Evolutionary conservation across 192 early-diverging fungal genomes (phyloP), one percentile per base, ranked within the genome.

Genomic region (Entophlyctis helioformis): DNA sequence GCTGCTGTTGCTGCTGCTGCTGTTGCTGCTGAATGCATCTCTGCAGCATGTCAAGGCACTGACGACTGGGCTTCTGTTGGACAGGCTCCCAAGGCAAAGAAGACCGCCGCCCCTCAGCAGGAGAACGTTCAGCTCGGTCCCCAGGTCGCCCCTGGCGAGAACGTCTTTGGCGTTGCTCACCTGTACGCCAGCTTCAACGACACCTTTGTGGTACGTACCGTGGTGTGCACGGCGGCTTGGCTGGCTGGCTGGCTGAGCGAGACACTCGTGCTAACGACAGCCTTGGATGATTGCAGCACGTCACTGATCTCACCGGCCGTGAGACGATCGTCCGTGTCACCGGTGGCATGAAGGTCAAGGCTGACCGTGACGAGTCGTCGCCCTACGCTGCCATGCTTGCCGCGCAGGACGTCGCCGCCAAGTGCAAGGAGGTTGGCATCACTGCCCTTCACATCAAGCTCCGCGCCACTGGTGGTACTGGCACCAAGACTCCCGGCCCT

Each of bases 341-440:
- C 61, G 90, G 89, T 91, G 96, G 96, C 57, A 99, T 99, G 96
- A 97, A 92, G 82, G 96, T 99, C 65, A 99, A 99, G 86, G 87
- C 92, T 44, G 96, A 99, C 73, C 93, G 96, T 81, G 96, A 99
- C 70, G 96, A 99, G 72, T 89, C 93, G 42, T 96, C 96, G 54
- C 89, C 96, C 53, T 99, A 99, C 74, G 96, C 96, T 51, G 93
- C 96, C 59, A 97, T 99, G 96, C 82, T 99, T 75, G 96, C 96
- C 50, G 85, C 91, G 54, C 93, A 97, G 80, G 91, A 99, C 67
- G 96, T 95, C 66, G 91, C 91, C 46, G 82, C 64, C 50, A 88
- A 88, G 77, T 97, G 93, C 85, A 91, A 92, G 81, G 96, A 99
- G 69, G 81, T 99, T 44, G 96, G 96, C 61, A 90, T 99, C 83